Percentiles rank a stretch among this genome's conserved stretches.
Evolutionary conservation across 345 rosid genomes (phyloP).

Genomic region (Hibiscus mutabilis): DNA sequence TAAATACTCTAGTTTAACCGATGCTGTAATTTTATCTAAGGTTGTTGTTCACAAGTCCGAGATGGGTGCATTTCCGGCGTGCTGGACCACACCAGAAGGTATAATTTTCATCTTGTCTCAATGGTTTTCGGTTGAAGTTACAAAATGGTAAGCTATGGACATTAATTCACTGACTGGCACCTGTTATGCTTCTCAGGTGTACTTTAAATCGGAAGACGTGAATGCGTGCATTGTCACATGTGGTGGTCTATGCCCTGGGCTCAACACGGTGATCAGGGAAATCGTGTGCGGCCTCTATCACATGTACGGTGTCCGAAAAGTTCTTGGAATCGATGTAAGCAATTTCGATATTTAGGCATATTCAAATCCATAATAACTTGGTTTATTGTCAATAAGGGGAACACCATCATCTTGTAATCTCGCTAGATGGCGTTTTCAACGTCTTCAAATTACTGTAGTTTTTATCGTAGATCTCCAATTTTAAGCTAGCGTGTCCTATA

Average conservation of each 20-base stretch:
- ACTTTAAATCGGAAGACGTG: constrained; percentile 67
- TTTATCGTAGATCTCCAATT: too few relatives aligned
- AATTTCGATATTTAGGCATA: background rate
- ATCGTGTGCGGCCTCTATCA: constrained; percentile 65
- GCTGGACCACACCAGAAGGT: constrained; percentile 97
- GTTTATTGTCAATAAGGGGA: background rate
- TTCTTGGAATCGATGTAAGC: constrained; percentile 78
- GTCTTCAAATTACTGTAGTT: too few relatives aligned
- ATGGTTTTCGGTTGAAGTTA: background rate
- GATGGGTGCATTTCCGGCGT: constrained; percentile 85
- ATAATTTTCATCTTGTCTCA: constrained; percentile 5
- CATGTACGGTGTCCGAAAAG: constrained; percentile 74
- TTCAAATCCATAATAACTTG: background rate
- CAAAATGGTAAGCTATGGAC: constrained; percentile 2
- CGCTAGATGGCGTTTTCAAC: too few relatives aligned
- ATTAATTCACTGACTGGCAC: background rate
- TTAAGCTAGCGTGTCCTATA: too few relatives aligned
- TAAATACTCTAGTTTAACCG: background rate
- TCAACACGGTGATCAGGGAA: constrained; percentile 95
- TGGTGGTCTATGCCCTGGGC: constrained; percentile 93
- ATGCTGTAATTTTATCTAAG: constrained; percentile 22
- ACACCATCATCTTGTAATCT: background rate
- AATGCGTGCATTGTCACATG: constrained; percentile 89
- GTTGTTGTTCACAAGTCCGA: constrained; percentile 80
- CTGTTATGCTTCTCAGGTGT: constrained; percentile 38